phyloP scores from a whole-genome alignment of 164 flowering plant species.

The Kingdonia uniflora region DNA sequence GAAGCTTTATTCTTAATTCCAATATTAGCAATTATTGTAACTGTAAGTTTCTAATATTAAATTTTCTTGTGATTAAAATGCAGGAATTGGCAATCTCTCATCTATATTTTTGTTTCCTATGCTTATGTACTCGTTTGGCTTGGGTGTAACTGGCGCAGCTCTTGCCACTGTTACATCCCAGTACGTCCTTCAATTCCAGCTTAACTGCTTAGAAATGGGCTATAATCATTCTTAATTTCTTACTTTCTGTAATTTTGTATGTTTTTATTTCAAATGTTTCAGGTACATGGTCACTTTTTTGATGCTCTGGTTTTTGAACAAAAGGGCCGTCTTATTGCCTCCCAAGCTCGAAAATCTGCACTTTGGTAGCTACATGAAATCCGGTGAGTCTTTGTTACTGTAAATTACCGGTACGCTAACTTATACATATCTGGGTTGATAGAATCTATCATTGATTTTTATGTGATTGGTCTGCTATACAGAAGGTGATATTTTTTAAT shows the following conservation, averaged over 20 bases:
- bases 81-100: constrained; percentile 71
- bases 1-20: no score
- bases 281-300: constrained; percentile 62
- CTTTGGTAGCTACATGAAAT: constrained; percentile 73
- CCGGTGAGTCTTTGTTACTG: constrained; percentile 43
- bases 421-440: not conserved
- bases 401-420: not conserved
- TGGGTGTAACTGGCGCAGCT: constrained; percentile 92
- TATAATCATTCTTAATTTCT: no score
- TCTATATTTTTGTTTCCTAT: constrained; percentile 72
- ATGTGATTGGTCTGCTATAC: no score
- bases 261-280: constrained; percentile 13
- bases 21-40: no score
- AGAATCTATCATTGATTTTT: not conserved
- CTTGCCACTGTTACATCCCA: constrained; percentile 80
- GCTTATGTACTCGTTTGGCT: constrained; percentile 39
- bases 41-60: no score
- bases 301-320: constrained; percentile 68
- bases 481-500: no score
- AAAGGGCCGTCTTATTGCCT: constrained; percentile 60
- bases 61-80: constrained; percentile 10
- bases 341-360: constrained; percentile 68
- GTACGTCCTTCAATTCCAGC: constrained; percentile 35
- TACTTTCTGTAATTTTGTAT: no score
- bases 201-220: no score